Evolutionary conservation across 1,139 yeast species (phyloP), one percentile per base, ranked within the genome.

Genomic region (Suhomyces taliae): DNA sequence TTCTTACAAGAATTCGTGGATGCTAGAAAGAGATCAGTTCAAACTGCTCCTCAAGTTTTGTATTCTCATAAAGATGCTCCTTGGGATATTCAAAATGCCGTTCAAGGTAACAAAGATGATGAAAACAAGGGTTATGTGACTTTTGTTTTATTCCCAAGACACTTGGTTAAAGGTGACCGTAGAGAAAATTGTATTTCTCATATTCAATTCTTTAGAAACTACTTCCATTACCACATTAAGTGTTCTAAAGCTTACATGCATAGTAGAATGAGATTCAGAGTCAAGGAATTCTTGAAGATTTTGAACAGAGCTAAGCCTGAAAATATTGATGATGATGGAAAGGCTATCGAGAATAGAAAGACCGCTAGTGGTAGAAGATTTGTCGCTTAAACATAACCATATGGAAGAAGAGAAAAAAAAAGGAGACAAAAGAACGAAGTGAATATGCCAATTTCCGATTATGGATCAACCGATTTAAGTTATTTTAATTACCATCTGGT

Each of bases 241-340:
- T 91, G 97, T 67, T 90, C 97, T 52, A 93, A 93, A 77, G 98
- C 99, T 36, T 95, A 89, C 73, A 85, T 93, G 87, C 99, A 93
- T 70, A 90, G 97, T 48, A 84, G 99, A 77, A 93, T 93, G 99
- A 83, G 99, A 70, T 89, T 78, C 70, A 82, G 99, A 60, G 98
- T 93, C 37, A 84, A 87, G 58, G 95, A 95, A 61, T 93, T 91
- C 74, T 81, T 91, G 64, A 93, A 93, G 78, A 93, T 95, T 40
- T 82, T 93, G 72, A 93, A 95, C 75, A 82, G 99, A 64, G 99
- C 99, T 38, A 90, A 91, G 70, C 95, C 97, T 27, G 99, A 93
- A 61, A 88, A 83, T 53, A 84, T 83, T 26, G 95, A 87, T 56
- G 88, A 82, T 52, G 90, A 80, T 39, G 75, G 79, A 27, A 78